Evolutionary conservation across 2,329 filamentous ascomycete species (phyloP).

Genomic region (Grosmannia huntii): DNA sequence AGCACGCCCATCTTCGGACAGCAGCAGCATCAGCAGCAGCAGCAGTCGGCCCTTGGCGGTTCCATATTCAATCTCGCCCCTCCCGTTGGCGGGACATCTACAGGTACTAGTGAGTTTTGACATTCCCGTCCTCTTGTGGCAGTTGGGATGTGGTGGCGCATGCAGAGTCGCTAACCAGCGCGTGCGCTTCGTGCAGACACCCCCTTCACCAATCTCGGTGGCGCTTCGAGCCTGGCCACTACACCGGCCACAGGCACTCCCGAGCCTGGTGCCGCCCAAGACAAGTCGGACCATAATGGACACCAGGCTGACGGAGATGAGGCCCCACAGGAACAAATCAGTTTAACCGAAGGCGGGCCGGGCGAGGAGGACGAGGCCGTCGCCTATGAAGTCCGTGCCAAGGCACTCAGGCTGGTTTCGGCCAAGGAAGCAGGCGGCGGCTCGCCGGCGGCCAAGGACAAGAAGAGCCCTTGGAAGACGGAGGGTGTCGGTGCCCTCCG

Average conservation of each 20-base stretch:
- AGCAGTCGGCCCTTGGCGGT: conserved; percentile 13
- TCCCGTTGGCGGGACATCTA: conserved; percentile 23
- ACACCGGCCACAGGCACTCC: conserved; percentile 47
- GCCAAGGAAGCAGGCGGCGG: conserved; percentile 29
- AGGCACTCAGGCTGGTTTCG: conserved; percentile 49
- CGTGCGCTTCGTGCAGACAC: conserved; percentile 26
- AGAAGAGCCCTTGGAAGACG: conserved; percentile 49
- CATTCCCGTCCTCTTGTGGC: not conserved
- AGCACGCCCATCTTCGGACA: conserved; percentile 16
- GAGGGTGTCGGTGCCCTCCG: conserved; percentile 61
- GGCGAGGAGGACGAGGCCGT: conserved; percentile 62
- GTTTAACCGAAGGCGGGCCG: conserved; percentile 51
- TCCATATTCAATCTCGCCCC: conserved; percentile 20
- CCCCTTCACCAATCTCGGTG: conserved; percentile 39
- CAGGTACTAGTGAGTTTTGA: conserved; percentile 31
- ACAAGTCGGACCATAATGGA: conserved; percentile 26
- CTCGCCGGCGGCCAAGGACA: conserved; percentile 26
- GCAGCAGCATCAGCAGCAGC: conserved; percentile 16
- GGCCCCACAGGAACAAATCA: conserved; percentile 55
- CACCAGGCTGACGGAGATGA: conserved; percentile 38
- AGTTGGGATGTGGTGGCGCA: not conserved
- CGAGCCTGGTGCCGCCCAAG: conserved; percentile 36
- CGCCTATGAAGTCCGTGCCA: conserved; percentile 57
- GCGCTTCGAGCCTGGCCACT: conserved; percentile 47
- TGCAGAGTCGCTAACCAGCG: not conserved